phyloP scores from a whole-genome alignment of 306 rosid species.

The Neltuma alba region DNA sequence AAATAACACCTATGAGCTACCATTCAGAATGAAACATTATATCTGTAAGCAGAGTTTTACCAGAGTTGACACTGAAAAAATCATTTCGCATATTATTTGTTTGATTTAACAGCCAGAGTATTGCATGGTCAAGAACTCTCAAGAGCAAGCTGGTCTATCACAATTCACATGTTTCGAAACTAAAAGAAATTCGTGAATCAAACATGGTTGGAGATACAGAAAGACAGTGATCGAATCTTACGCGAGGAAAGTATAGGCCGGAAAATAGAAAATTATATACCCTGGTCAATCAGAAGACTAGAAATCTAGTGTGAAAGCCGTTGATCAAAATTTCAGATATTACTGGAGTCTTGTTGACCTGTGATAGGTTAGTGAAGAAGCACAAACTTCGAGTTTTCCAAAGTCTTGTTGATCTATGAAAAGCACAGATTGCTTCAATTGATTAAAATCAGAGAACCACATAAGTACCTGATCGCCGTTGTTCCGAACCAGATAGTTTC shows the following conservation, averaged over 20 bases:
- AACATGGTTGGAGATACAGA: background rate
- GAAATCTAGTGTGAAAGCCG: background rate
- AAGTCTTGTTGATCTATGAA: background rate
- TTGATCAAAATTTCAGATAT: background rate
- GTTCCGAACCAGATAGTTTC: too few relatives aligned
- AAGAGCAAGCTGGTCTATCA: background rate
- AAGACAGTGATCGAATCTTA: background rate
- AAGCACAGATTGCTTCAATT: background rate
- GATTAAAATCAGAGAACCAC: too few relatives aligned
- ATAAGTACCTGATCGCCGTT: too few relatives aligned
- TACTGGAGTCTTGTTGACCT: too few relatives aligned
- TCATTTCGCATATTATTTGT: too few relatives aligned
- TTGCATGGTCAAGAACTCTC: background rate
- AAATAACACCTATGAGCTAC: background rate
- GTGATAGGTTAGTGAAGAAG: too few relatives aligned
- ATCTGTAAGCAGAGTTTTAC: background rate
- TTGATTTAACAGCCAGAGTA: background rate
- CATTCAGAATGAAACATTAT: constrained; percentile 2
- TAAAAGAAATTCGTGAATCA: background rate
- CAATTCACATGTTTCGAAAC: background rate
- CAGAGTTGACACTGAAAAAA: too few relatives aligned
- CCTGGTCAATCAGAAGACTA: background rate
- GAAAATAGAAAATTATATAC: background rate
- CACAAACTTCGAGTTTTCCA: too few relatives aligned
- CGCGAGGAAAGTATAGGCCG: background rate